phyloP scores from a whole-genome alignment of 495 filamentous ascomycete species.

The Friedmanniomyces endolithicus region DNA sequence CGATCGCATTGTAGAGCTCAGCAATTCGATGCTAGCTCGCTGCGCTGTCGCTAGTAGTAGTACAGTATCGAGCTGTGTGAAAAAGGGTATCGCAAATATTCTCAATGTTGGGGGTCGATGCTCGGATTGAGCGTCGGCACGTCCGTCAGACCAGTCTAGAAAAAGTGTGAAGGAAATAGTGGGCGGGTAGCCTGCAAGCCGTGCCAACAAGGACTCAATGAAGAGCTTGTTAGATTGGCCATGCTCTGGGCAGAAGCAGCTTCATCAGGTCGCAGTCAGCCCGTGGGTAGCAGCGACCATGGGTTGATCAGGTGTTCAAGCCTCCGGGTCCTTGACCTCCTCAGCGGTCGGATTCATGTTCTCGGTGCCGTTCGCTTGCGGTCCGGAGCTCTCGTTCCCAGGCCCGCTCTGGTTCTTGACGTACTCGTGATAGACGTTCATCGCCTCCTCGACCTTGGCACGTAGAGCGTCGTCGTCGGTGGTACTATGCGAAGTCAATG shows the following conservation, averaged over 20 bases:
- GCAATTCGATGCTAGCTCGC: too few species aligned
- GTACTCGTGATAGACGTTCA: constrained; percentile 96
- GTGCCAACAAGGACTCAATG: background rate
- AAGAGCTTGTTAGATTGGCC: background rate
- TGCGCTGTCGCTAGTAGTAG: too few species aligned
- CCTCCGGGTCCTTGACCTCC: constrained; percentile 19
- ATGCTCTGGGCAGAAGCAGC: background rate
- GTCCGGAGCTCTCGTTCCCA: constrained; percentile 11
- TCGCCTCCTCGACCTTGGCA: constrained; percentile 91
- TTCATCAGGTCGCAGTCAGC: too few species aligned
- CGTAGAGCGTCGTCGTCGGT: constrained; percentile 81
- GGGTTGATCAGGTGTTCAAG: background rate
- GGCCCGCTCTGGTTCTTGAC: constrained; percentile 61
- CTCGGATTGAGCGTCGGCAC: too few species aligned
- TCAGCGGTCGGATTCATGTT: constrained; percentile 16
- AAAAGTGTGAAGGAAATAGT: background rate
- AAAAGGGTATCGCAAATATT: too few species aligned
- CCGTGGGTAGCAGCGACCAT: too few species aligned
- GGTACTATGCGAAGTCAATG: constrained; percentile 44
- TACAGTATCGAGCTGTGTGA: too few species aligned
- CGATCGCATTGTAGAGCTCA: too few species aligned
- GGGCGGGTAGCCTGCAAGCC: background rate
- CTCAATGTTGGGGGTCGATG: too few species aligned
- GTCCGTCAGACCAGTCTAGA: background rate
- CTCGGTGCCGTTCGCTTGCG: constrained; percentile 15